phyloP scores from a whole-genome alignment of 2,329 filamentous ascomycete species.

The Albophoma yamanashiensis region DNA sequence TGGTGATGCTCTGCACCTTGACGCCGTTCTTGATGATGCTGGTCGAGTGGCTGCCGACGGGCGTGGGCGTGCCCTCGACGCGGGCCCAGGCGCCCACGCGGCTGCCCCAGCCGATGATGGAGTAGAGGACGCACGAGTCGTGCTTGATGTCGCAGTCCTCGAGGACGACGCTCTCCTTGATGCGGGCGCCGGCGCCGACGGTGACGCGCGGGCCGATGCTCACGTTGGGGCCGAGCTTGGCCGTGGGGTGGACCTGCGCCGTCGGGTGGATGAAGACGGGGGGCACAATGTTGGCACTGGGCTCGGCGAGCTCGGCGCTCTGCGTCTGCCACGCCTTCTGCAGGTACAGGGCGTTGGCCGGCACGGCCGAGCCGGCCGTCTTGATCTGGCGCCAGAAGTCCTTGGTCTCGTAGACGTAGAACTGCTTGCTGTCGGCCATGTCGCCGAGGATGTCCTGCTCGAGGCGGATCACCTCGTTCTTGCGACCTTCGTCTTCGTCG shows the following conservation, averaged over 20 bases:
- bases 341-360: constrained; percentile 92
- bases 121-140: constrained; percentile 89
- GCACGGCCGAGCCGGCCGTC: constrained; percentile 92
- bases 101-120: constrained; percentile 95
- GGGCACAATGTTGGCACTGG: constrained; percentile 78
- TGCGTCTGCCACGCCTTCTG: constrained; percentile 83
- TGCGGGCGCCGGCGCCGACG: constrained; percentile 75
- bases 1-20: constrained; percentile 98
- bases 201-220: constrained; percentile 84
- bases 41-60: constrained; percentile 78
- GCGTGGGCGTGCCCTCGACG: constrained; percentile 88
- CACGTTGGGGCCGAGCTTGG: constrained; percentile 94
- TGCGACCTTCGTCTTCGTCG: constrained; percentile 65
- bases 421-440: constrained; percentile 92
- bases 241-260: constrained; percentile 82
- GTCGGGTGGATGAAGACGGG: constrained; percentile 94
- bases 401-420: constrained; percentile 97
- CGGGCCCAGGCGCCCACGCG: constrained; percentile 96
- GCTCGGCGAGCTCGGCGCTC: constrained; percentile 66
- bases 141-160: constrained; percentile 95
- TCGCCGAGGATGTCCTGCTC: constrained; percentile 97
- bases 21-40: constrained; percentile 96
- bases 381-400: constrained; percentile 99
- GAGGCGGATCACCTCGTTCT: constrained; percentile 81
- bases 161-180: constrained; percentile 93